These are phyloP conservation scores for Thraustochytrium striatum DNA, from an alignment of 352 stramenopile species.

Conservation along the genomic window DNA sequence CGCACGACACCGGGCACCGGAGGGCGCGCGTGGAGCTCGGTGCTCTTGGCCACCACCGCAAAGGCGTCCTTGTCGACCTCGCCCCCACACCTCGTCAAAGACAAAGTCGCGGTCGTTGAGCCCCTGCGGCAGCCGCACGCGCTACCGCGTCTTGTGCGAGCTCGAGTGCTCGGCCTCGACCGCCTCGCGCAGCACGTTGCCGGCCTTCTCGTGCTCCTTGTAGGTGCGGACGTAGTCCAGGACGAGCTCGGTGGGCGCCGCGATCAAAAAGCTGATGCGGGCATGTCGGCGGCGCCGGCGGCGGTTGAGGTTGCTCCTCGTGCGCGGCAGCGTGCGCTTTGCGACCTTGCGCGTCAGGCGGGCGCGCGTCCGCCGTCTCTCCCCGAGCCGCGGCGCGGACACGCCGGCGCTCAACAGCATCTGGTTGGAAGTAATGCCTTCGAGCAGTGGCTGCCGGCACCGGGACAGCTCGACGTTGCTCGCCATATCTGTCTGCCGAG, in stretches of 20 bases:
- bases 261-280: slow-evolving; percentile 40
- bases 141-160: slow-evolving; percentile 19
- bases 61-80: slow-evolving; percentile 32
- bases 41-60: slow-evolving; percentile 9
- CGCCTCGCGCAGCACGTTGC: not conserved
- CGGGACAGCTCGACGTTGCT: slow-evolving; percentile 36
- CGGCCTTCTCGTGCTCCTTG: slow-evolving; percentile 24
- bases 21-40: not conserved
- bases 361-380: not conserved
- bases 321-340: not conserved
- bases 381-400: not conserved
- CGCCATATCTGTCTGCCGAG: not conserved
- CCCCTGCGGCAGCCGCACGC: slow-evolving; percentile 18
- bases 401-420: not conserved
- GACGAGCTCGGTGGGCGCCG: not conserved
- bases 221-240: slow-evolving; percentile 32
- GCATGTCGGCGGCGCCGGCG: not conserved
- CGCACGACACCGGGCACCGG: not conserved
- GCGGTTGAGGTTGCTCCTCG: not conserved
- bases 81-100: slow-evolving; percentile 2
- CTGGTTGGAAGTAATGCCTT: slow-evolving; percentile 27
- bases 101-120: slow-evolving; percentile 41
- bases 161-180: not conserved
- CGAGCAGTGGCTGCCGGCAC: slow-evolving; percentile 22
- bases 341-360: not conserved